These are phyloP conservation scores for Pisolithus marmoratus DNA, from an alignment of 768 basidiomycete species.

Conservation along the genomic window DNA sequence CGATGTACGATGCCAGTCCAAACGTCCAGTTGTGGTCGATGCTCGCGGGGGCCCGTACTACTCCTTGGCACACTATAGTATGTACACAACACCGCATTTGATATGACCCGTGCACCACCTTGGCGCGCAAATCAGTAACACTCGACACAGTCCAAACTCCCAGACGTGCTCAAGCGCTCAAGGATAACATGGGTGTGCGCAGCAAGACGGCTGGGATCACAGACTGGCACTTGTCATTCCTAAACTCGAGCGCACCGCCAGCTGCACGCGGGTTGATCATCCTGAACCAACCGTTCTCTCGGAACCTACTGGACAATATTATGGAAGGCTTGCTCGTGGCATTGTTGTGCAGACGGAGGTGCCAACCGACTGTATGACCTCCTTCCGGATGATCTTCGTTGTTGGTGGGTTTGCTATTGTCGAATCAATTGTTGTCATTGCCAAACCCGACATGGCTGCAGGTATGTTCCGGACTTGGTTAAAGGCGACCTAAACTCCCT, in stretches of 20 bases:
- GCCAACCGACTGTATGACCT: constrained; percentile 77
- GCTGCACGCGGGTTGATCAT: constrained; percentile 63
- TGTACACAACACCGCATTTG: too few relatives aligned
- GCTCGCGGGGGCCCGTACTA: too few relatives aligned
- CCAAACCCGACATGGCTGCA: constrained; percentile 19
- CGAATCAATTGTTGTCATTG: background rate
- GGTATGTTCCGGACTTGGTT: constrained; percentile 78
- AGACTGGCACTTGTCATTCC: constrained; percentile 22
- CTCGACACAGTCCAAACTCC: too few relatives aligned
- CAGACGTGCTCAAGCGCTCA: too few relatives aligned
- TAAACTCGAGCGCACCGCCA: constrained; percentile 3
- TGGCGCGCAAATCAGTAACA: too few relatives aligned
- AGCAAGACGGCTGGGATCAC: constrained; percentile 1
- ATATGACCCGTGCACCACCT: too few relatives aligned
- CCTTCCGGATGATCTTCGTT: constrained; percentile 7
- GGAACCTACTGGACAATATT: constrained; percentile 53
- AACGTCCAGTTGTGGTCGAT: too few relatives aligned
- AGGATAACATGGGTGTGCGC: background rate
- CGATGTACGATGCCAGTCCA: too few relatives aligned
- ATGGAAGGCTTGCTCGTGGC: constrained; percentile 49
- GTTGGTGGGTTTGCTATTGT: constrained; percentile 7
- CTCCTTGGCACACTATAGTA: too few relatives aligned
- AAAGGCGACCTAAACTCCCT: constrained; percentile 95
- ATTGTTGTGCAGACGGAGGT: constrained; percentile 82
- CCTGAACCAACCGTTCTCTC: constrained; percentile 84